Evolutionary conservation across 208 protist species (phyloP).

Genomic region (Trypanosomatidae sp.): DNA sequence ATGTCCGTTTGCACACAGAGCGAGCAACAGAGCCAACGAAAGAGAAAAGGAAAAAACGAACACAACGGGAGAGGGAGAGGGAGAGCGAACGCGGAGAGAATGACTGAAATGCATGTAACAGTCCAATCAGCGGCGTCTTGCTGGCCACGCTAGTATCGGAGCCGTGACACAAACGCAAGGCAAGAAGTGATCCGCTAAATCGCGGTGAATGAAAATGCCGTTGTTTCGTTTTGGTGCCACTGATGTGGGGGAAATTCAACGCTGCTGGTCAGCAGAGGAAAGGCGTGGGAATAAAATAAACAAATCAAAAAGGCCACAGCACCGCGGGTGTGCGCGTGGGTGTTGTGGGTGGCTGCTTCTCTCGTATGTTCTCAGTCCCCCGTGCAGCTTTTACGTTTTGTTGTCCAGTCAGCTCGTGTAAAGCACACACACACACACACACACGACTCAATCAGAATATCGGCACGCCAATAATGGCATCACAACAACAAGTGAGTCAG

Average conservation of each 20-base stretch:
- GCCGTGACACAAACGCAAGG: background rate
- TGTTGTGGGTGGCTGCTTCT: background rate
- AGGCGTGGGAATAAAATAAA: background rate
- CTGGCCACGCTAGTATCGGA: background rate
- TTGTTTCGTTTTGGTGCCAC: background rate
- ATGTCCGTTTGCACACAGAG: background rate
- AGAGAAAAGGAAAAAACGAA: background rate
- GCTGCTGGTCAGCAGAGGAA: background rate
- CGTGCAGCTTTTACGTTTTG: background rate
- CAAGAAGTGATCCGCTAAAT: background rate
- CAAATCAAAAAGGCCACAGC: background rate
- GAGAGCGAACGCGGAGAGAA: background rate
- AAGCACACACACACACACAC: background rate
- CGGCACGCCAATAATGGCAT: slow-evolving; percentile 26
- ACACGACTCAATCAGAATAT: background rate
- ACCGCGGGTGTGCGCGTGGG: background rate
- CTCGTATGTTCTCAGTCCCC: background rate
- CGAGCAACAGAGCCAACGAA: background rate
- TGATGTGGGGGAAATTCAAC: background rate
- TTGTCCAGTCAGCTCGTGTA: background rate
- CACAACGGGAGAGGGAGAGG: background rate
- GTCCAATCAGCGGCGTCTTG: background rate
- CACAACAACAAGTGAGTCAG: slow-evolving; percentile 23
- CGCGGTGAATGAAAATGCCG: background rate
- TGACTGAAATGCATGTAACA: background rate